Conservation (phyloP, 257 asterid genomes). For the Penstemon eatonii region DNA sequence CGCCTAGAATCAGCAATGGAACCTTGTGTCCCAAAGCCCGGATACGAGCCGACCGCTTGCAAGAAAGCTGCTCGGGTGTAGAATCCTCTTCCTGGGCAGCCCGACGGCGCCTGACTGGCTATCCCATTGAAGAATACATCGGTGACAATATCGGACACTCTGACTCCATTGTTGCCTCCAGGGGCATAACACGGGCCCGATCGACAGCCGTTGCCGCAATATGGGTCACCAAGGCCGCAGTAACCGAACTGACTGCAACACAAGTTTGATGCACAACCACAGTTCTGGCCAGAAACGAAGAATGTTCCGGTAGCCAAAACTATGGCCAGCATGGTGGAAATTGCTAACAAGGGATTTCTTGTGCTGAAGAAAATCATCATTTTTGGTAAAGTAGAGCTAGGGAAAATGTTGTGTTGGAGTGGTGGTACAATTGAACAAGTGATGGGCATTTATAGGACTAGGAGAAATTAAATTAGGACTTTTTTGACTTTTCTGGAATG, state of each 20-base stretch:
- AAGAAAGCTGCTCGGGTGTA: conserved; percentile 45
- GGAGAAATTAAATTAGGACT: no score
- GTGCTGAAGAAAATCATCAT: background rate
- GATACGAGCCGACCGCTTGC: conserved; percentile 38
- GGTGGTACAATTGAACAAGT: no score
- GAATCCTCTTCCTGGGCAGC: conserved; percentile 43
- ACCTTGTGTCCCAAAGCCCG: conserved; percentile 43
- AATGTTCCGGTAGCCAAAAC: conserved; percentile 25
- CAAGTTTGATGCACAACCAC: background rate
- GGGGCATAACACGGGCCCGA: conserved; percentile 34
- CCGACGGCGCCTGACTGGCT: conserved; percentile 30
- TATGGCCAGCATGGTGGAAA: conserved; percentile 22
- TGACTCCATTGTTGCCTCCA: conserved; percentile 1
- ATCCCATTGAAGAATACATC: conserved; percentile 39
- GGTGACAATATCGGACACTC: conserved; percentile 27
- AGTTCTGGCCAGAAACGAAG: conserved; percentile 19
- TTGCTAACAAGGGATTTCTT: background rate
- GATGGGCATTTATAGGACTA: no score
- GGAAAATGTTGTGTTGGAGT: no score
- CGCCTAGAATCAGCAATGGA: conserved; percentile 39
- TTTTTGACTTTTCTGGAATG: no score
- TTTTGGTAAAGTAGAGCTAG: background rate
- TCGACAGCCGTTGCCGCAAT: conserved; percentile 51
- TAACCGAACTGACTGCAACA: conserved; percentile 46
- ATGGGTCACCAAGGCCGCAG: conserved; percentile 38